Evolutionary conservation across 73 alveolate species (phyloP).

Genomic region (Paramecium sexaurelia): DNA sequence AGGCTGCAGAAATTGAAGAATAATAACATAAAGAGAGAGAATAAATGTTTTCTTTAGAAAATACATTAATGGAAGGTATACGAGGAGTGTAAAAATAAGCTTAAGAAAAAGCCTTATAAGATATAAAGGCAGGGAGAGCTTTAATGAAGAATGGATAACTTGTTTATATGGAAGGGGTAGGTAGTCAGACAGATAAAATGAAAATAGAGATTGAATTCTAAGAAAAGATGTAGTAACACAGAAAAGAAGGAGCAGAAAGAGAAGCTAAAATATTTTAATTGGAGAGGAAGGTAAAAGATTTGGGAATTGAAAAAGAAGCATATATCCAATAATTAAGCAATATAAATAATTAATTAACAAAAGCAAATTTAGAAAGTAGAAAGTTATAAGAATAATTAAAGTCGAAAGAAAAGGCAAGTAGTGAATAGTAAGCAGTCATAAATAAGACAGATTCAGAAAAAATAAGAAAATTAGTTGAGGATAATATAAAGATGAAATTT

Average conservation of each 20-base stretch:
- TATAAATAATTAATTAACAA: slow-evolving; percentile 3
- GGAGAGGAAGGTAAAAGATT: slow-evolving; percentile 62
- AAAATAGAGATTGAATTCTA: not conserved
- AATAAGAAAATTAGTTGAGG: slow-evolving; percentile 59
- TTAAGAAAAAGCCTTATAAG: slow-evolving; percentile 51
- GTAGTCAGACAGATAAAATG: slow-evolving; percentile 26
- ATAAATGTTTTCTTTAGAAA: not conserved
- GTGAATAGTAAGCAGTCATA: slow-evolving; percentile 28
- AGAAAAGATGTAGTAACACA: not conserved
- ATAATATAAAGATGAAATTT: slow-evolving; percentile 50
- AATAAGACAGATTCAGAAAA: slow-evolving; percentile 56
- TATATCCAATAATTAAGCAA: slow-evolving; percentile 29
- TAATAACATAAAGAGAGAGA: not conserved
- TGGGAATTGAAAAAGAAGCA: slow-evolving; percentile 54
- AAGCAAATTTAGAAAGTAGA: slow-evolving; percentile 30
- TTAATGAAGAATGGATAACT: slow-evolving; percentile 44
- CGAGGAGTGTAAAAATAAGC: slow-evolving; percentile 43
- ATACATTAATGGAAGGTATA: not conserved
- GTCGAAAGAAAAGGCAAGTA: not conserved
- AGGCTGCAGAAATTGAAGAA: slow-evolving; percentile 22
- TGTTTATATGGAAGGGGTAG: slow-evolving; percentile 38
- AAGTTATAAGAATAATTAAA: slow-evolving; percentile 29
- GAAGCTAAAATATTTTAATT: not conserved
- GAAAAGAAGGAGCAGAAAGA: not conserved
- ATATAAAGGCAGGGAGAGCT: slow-evolving; percentile 45